Percentiles rank a stretch among this genome's conserved stretches.
These are phyloP conservation scores for Oryza punctata DNA, from an alignment of 176 grass and related monocot species.

Conservation along the genomic window DNA sequence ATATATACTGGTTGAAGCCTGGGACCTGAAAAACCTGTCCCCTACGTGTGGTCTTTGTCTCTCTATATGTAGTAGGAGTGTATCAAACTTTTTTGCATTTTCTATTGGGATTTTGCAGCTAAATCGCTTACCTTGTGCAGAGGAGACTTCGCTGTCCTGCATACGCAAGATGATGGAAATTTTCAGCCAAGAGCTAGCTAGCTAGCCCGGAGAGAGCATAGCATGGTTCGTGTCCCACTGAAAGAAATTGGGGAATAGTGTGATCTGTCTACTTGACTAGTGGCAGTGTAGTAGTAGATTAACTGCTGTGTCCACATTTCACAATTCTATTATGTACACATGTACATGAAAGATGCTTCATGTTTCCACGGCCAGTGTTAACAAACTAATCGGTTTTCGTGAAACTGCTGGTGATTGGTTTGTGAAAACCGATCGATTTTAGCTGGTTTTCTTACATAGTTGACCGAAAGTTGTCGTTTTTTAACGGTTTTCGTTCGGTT, in stretches of 20 bases:
- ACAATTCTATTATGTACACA: neutral
- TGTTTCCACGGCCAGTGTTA: too few species aligned
- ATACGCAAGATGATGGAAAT: neutral
- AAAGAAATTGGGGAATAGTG: conserved; percentile 31
- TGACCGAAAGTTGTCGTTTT: too few species aligned
- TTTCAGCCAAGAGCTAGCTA: neutral
- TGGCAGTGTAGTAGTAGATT: neutral
- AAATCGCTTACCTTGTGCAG: neutral
- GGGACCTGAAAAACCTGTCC: conserved; percentile 26
- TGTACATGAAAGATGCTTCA: neutral
- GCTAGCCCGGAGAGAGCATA: neutral
- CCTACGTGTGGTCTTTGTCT: conserved; percentile 37
- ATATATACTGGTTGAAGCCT: conserved; percentile 34
- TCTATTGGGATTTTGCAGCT: neutral
- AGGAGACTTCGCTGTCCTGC: conserved; percentile 20
- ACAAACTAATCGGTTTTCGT: too few species aligned
- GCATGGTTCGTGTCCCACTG: conserved; percentile 41
- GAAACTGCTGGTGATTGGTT: too few species aligned
- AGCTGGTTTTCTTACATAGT: too few species aligned
- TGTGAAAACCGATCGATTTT: too few species aligned
- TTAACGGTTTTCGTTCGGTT: too few species aligned
- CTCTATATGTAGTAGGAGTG: neutral
- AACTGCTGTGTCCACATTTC: neutral
- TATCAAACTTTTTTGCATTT: conserved; percentile 3
- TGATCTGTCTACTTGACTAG: conserved; percentile 29